Evolutionary conservation across 1,284 basidiomycete species (phyloP).

Genomic region (Termitomyces sp.): DNA sequence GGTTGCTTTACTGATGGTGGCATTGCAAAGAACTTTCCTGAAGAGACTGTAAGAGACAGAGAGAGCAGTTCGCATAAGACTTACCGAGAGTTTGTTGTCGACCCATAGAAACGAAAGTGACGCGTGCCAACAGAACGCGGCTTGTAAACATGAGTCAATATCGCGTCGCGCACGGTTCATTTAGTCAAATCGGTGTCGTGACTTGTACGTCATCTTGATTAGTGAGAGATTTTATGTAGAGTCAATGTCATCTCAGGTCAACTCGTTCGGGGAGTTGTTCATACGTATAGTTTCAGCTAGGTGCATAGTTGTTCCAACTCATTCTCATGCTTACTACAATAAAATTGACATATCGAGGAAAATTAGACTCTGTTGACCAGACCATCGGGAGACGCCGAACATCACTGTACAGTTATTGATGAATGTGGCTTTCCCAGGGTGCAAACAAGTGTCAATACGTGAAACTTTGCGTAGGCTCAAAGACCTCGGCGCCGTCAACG

Average conservation of each 20-base stretch:
- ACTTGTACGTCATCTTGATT: too few species aligned
- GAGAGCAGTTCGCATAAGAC: conserved; percentile 8
- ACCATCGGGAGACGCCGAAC: conserved; percentile 12
- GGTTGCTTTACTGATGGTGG: conserved; percentile 57
- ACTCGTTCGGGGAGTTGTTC: too few species aligned
- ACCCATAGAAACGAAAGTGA: conserved; percentile 41
- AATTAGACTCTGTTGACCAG: too few species aligned
- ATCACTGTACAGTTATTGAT: conserved; percentile 44
- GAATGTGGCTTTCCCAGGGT: conserved; percentile 36
- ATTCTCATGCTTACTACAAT: too few species aligned
- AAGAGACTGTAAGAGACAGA: background rate
- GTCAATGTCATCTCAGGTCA: too few species aligned
- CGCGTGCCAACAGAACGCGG: conserved; percentile 32
- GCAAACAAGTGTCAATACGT: conserved; percentile 36
- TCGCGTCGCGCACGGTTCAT: conserved; percentile 30
- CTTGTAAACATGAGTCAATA: conserved; percentile 40
- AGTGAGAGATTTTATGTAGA: too few species aligned
- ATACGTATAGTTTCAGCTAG: too few species aligned
- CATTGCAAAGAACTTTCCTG: conserved; percentile 71
- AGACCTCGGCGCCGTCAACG: conserved; percentile 27
- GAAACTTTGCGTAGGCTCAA: conserved; percentile 26
- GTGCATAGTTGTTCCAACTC: too few species aligned
- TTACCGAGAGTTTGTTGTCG: conserved; percentile 71
- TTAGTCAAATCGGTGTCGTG: background rate
- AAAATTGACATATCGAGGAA: too few species aligned